Conservation (phyloP, 2,329 filamentous ascomycete species). For the Aspergillus caelatus region DNA sequence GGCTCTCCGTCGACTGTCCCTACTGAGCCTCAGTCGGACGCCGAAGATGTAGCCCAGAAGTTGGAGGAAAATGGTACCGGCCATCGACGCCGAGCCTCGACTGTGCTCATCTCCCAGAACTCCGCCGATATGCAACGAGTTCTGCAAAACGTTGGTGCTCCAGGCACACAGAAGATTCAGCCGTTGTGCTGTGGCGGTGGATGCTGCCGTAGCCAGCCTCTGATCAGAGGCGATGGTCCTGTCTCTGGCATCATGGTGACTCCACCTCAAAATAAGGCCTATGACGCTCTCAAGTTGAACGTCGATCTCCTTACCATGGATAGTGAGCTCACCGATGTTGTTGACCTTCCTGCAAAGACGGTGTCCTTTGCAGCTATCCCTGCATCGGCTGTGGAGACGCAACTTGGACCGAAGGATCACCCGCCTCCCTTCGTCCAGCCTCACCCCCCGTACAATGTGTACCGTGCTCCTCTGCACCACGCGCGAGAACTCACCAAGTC, state of each 20-base stretch:
- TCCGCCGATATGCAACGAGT: constrained; percentile 61
- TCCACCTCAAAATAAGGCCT: constrained; percentile 81
- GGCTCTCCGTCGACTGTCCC: constrained; percentile 44
- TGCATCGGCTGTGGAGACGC: constrained; percentile 35
- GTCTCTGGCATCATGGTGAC: constrained; percentile 52
- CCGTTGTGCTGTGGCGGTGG: constrained; percentile 68
- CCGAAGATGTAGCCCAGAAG: constrained; percentile 28
- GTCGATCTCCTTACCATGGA: constrained; percentile 72
- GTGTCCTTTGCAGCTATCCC: constrained; percentile 61
- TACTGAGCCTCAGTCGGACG: constrained; percentile 45
- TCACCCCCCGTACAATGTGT: constrained; percentile 90
- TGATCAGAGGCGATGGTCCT: constrained; percentile 49
- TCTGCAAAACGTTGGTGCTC: constrained; percentile 55
- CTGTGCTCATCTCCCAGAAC: constrained; percentile 58
- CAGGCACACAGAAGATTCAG: constrained; percentile 62
- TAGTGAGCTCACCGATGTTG: constrained; percentile 70
- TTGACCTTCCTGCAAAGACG: constrained; percentile 73
- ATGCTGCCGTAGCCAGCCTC: constrained; percentile 62
- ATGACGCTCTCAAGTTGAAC: constrained; percentile 74
- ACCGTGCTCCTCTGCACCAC: constrained; percentile 82
- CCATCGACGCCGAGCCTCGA: constrained; percentile 48
- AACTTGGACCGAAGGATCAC: constrained; percentile 54
- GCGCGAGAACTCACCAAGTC: constrained; percentile 82
- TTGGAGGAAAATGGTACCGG: constrained; percentile 23
- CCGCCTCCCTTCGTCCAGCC: constrained; percentile 91